Base-by-base conservation (phyloP, 345 rosid species). In the Populus euphratica region DNA sequence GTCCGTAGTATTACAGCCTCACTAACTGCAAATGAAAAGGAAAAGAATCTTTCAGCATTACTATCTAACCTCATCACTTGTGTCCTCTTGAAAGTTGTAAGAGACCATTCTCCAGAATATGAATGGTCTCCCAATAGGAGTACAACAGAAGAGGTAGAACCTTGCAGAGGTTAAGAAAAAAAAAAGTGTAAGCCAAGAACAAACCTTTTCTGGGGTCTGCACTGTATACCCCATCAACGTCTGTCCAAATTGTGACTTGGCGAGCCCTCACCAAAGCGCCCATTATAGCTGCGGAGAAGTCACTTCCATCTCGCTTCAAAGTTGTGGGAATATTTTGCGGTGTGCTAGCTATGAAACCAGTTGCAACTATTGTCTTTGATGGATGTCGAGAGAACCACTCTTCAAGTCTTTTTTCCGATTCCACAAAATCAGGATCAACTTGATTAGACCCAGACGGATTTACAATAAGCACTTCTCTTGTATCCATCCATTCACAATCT, bases 301-400 rank as follows among this genome's bases (percentile, higher is more conserved):
- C 99, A 84, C 99, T 96, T 70, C 99, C 99, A 83, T 96, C 99
- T 83, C 99, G 87, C 88, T 96, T 96, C 86, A 96, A 82, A 73
- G 99, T 96, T 73, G 98, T 94, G 56, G 99, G 99, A 81, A 96
- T 94, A 69, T 90, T 94, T 74, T 92, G 87, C 21, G 94, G 94
- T 21, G 99, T 94, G 79, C 98, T 96, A 76, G 99, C 99, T 73
- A 96, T 96, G 87, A 96, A 96, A 77, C 99, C 99, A 73, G 99
- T 91, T 2, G 98, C 98, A 82, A 96, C 83, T 66, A 94, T 85
- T 50, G 88, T 89, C 83, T 88, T 86, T 5, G 89, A 86, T 64
- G 92, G 91, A 82, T 86, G 81, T 71, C 47, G 79, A 20, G 97
- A 87, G 81, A 86, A 94, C 98, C 99, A 96, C 69, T 90, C 88